Base-by-base conservation (phyloP, 2,329 filamentous ascomycete species). In the Elsinoe necatrix region DNA sequence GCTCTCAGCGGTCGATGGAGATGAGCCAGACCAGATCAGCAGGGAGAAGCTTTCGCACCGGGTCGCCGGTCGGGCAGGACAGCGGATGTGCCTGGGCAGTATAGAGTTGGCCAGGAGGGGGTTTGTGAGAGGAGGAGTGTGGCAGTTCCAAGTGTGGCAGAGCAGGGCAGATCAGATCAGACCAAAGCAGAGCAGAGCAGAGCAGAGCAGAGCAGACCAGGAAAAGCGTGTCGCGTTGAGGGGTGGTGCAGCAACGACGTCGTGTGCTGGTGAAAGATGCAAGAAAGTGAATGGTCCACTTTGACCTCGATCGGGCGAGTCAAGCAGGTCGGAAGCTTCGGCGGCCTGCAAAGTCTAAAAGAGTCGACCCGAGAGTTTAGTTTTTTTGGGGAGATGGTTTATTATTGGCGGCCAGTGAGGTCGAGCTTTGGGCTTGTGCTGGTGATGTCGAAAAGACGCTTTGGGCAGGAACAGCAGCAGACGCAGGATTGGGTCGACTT, bases 11-110 rank as follows among this genome's bases (percentile, higher is more conserved):
- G 20, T 25, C 3, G 41, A 45, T 45, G 45, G 45, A 50, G 25
- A 31, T 50, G 45, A 50, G 25, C 45, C 45, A 50, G 45, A 50
- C 25, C 45, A 50, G 45, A 50, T 50, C 45, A 50, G 45, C 45
- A 50, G 45, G 27, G 45, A 50, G 45, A 50, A 50, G 45, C 45
- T 50, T 50, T 18, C 11, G 45, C 25, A 25, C 45, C 25, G 45
- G 45, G 25, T 18, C 9, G 45, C n/a, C 45, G 45, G 27, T 50
- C 25, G 45, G 45, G 45, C 45, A 31, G 25, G 20, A 31, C 14
- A 50, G 27, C 25, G 45, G 25, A 16, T 16, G 31, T 34, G 48
- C 34, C 25, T 52, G 48, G 29, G 41, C 27, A 29, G 27, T 29
- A 29, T 29, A 37, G 41, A 21, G 41, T 25, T 45, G 41, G 41